Base-by-base conservation (phyloP, 495 filamentous ascomycete species). In the Parmelia sp. region DNA sequence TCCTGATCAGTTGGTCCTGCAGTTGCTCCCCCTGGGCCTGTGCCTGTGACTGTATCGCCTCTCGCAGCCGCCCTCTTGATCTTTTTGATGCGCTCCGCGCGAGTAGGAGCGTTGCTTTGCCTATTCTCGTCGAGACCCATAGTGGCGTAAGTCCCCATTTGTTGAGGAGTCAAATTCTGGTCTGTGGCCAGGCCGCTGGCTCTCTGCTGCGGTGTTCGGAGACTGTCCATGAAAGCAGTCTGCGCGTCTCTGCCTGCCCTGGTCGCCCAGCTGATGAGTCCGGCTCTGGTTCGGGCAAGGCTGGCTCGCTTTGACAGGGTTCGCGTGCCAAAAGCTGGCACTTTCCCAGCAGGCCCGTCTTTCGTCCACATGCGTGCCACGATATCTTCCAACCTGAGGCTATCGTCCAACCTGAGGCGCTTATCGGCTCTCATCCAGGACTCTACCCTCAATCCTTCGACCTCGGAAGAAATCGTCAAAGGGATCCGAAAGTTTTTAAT, bases 401-500 rank as follows among this genome's bases (percentile, higher is more conserved):
- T 58, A 39, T 58, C 56, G 6, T 4, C 1, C n/a, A 37, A 39
- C 9, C 1, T 23, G 56, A 58, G 23, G 33, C 56, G 56, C 5
- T 27, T 10, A 17, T 58, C 56, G 21, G 17, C 1, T 25, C 56
- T 58, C 19, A 39, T 36, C 56, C 56, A 58, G 6, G 56, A 17
- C 25, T 58, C 56, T 19, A 58, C 27, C 3, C 56, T 36, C 35
- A 58, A 14, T 23, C 56, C 56, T 11, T 40, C 56, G 23, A 58
- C 56, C 37, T 27, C 8, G 25, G 56, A 58, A 31, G 56, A 58
- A 14, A 58, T 39, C 0, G 56, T 58, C 37, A 58, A 33, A 23
- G 56, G 56, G 37, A 58, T 23, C 14, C n/a, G 56, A 17, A 58
- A 58, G 11, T 36, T 19, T n/a, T 33, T 31, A n/a, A 58, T 40